Evolutionary conservation across 73 alveolate genomes (phyloP).

Genomic region (Paramecium sexaurelia): DNA sequence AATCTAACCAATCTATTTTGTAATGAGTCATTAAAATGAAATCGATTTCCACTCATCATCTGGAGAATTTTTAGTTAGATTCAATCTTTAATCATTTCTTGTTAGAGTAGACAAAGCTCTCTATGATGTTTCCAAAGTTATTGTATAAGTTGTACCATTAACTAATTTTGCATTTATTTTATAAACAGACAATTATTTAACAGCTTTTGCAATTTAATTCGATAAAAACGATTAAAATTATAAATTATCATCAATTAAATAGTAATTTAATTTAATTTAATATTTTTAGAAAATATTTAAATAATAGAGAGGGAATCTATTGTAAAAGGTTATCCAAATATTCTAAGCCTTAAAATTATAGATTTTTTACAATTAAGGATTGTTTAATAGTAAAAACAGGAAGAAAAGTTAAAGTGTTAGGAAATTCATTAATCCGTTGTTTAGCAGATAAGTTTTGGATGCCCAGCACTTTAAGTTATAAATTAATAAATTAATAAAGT

Average conservation of each 20-base stretch:
- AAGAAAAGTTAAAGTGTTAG: background rate
- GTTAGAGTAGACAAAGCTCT: constrained; percentile 51
- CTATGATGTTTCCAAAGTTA: constrained; percentile 53
- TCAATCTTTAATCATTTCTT: background rate
- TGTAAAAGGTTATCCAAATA: constrained; percentile 27
- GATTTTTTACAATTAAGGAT: background rate
- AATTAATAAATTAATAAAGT: background rate
- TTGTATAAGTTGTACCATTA: constrained; percentile 4
- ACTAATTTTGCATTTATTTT: background rate
- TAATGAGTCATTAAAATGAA: constrained; percentile 42
- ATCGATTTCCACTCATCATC: constrained; percentile 22
- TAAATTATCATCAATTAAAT: background rate
- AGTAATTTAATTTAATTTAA: background rate
- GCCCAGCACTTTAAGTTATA: background rate
- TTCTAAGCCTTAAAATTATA: background rate
- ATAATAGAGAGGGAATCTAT: background rate
- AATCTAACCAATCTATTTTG: background rate
- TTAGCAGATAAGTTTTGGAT: constrained; percentile 38
- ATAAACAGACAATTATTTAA: constrained; percentile 6
- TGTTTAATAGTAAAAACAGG: background rate
- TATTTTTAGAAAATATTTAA: background rate
- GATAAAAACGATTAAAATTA: constrained; percentile 35
- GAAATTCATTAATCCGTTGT: constrained; percentile 5
- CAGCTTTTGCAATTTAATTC: background rate
- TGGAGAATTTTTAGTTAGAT: constrained; percentile 40